Percentiles rank a stretch among this genome's conserved stretches.
These are phyloP conservation scores for Amyloporia xantha DNA, from an alignment of 768 basidiomycete genomes.

Conservation along the genomic window DNA sequence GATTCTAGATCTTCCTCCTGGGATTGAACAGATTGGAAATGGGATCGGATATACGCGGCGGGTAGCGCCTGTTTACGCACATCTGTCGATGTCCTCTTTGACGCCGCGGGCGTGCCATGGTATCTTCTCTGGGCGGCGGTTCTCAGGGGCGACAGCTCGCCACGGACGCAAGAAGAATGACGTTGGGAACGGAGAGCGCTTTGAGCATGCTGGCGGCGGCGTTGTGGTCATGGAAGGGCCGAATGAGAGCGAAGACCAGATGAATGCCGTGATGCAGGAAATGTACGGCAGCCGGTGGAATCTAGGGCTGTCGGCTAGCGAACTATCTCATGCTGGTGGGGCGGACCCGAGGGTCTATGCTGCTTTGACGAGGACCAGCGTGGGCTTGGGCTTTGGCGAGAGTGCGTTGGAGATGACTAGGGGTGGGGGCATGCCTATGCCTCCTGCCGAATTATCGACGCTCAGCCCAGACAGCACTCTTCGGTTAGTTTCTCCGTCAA, in stretches of 20 bases:
- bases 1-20: conserved; percentile 32
- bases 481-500: conserved; percentile 15
- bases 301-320: conserved; percentile 7
- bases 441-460: conserved; percentile 5
- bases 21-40: conserved; percentile 25
- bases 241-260: conserved; percentile 16
- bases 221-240: background rate
- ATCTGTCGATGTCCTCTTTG: conserved; percentile 9
- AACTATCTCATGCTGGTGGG: conserved; percentile 1
- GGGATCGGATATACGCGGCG: conserved; percentile 27
- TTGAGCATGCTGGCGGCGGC: background rate
- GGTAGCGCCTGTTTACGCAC: conserved; percentile 7
- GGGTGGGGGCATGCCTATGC: background rate
- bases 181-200: background rate
- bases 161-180: conserved; percentile 4
- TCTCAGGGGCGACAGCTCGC: conserved; percentile 4
- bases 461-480: conserved; percentile 13
- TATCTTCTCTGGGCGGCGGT: conserved; percentile 10
- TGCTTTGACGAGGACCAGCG: background rate
- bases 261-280: conserved; percentile 24
- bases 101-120: conserved; percentile 17
- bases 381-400: conserved; percentile 1
- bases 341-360: conserved; percentile 4
- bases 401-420: conserved; percentile 8
- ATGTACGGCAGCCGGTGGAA: conserved; percentile 21